These are phyloP conservation scores for Botrytis galanthina DNA, from an alignment of 2,329 filamentous ascomycete species.

Conservation along the genomic window DNA sequence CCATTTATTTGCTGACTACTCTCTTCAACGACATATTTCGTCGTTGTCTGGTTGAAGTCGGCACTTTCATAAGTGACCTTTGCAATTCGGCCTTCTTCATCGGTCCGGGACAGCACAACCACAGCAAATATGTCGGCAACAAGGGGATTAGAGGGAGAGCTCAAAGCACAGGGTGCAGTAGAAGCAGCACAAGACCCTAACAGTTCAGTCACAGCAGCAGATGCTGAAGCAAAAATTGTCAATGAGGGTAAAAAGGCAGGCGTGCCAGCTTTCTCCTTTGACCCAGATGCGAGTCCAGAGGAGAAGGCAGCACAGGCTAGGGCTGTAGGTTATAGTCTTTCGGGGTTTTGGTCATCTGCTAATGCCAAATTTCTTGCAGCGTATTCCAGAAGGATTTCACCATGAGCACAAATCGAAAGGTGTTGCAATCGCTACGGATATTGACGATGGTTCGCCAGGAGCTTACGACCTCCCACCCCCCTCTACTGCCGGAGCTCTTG, in stretches of 20 bases:
- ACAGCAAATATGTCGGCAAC: constrained; percentile 31
- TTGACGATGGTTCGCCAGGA: constrained; percentile 66
- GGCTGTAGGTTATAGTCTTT: constrained; percentile 56
- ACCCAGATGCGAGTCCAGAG: constrained; percentile 78
- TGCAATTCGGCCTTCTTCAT: constrained; percentile 23
- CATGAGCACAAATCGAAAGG: constrained; percentile 60
- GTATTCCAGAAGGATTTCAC: constrained; percentile 62
- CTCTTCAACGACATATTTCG: constrained; percentile 3
- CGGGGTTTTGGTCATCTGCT: constrained; percentile 3
- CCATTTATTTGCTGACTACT: not conserved
- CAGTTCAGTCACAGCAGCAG: constrained; percentile 63
- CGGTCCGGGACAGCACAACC: constrained; percentile 20
- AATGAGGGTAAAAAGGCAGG: constrained; percentile 78
- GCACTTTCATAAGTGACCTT: not conserved
- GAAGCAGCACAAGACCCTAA: constrained; percentile 73
- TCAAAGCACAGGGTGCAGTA: constrained; percentile 77
- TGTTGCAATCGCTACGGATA: constrained; percentile 73
- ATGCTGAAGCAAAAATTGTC: constrained; percentile 71
- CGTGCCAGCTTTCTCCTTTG: constrained; percentile 76
- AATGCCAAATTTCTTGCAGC: constrained; percentile 44
- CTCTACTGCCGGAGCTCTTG: constrained; percentile 66
- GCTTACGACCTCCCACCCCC: constrained; percentile 77
- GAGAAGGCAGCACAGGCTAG: constrained; percentile 79
- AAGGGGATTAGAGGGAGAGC: constrained; percentile 50
- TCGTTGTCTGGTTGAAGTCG: constrained; percentile 11